These are phyloP conservation scores for Streptanthus diversifolius DNA, from an alignment of 345 rosid genomes.

Conservation along the genomic window DNA sequence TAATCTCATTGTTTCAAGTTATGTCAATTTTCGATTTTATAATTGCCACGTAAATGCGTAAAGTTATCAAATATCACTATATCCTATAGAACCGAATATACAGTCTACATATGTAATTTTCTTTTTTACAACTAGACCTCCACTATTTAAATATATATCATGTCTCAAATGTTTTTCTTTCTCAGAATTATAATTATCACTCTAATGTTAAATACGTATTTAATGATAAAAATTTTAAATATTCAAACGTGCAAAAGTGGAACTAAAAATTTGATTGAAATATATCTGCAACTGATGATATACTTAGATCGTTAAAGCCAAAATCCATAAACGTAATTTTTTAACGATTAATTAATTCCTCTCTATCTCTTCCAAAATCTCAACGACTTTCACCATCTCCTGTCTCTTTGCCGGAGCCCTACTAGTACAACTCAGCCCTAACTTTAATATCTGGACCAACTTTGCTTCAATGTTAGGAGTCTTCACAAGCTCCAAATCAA, in stretches of 20 bases:
- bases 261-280: not conserved
- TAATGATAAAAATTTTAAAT: not conserved
- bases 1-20: not conserved
- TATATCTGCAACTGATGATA: not conserved
- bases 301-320: not conserved
- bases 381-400: constrained; percentile 55
- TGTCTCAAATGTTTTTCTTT: too few relatives aligned
- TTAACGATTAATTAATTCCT: constrained; percentile 21
- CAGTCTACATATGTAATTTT: not conserved
- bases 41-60: not conserved
- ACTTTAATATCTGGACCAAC: constrained; percentile 80
- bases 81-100: not conserved
- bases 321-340: not conserved
- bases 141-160: not conserved
- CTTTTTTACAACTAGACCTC: not conserved
- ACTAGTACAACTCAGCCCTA: constrained; percentile 62
- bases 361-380: constrained; percentile 59
- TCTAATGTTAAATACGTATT: too few relatives aligned
- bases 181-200: too few relatives aligned
- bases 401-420: constrained; percentile 72
- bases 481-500: constrained; percentile 73
- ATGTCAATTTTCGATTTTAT: not conserved
- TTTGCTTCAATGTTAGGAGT: constrained; percentile 82
- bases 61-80: not conserved
- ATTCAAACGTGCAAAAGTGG: not conserved